These are phyloP conservation scores for Synchytrium microbalum DNA, from an alignment of 371 early-diverging fungal species.

Conservation along the genomic window DNA sequence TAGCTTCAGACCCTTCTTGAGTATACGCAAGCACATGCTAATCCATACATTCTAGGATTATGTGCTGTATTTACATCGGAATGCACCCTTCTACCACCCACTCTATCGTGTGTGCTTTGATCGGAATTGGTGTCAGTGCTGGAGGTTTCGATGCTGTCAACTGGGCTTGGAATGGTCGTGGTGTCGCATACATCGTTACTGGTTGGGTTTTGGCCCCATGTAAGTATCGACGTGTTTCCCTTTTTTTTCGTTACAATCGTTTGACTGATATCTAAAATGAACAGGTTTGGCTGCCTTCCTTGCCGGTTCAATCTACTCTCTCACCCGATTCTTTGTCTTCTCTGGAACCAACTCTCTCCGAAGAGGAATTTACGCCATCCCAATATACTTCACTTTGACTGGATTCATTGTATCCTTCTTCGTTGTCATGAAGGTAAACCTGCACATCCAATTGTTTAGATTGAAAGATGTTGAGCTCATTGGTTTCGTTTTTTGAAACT, in stretches of 20 bases:
- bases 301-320: slow-evolving; percentile 55
- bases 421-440: slow-evolving; percentile 60
- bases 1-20: too few species aligned
- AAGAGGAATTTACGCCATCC: slow-evolving; percentile 65
- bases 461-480: slow-evolving; percentile 2
- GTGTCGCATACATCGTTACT: slow-evolving; percentile 61
- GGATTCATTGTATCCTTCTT: slow-evolving; percentile 62
- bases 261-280: slow-evolving; percentile 48
- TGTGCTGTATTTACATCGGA: slow-evolving; percentile 51
- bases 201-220: slow-evolving; percentile 54
- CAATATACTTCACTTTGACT: slow-evolving; percentile 73
- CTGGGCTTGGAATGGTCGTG: slow-evolving; percentile 55
- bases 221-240: neutral
- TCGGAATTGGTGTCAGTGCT: slow-evolving; percentile 68
- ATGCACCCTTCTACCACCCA: slow-evolving; percentile 55
- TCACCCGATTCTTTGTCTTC: slow-evolving; percentile 57
- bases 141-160: slow-evolving; percentile 57
- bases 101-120: slow-evolving; percentile 75
- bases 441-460: slow-evolving; percentile 30
- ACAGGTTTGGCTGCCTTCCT: slow-evolving; percentile 62
- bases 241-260: neutral
- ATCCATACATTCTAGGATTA: slow-evolving; percentile 36
- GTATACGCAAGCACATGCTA: slow-evolving; percentile 6
- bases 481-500: slow-evolving; percentile 2
- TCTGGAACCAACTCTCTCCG: slow-evolving; percentile 54